Evolutionary conservation across 768 basidiomycete species (phyloP).

Genomic region (Podaxis carcinomalis): DNA sequence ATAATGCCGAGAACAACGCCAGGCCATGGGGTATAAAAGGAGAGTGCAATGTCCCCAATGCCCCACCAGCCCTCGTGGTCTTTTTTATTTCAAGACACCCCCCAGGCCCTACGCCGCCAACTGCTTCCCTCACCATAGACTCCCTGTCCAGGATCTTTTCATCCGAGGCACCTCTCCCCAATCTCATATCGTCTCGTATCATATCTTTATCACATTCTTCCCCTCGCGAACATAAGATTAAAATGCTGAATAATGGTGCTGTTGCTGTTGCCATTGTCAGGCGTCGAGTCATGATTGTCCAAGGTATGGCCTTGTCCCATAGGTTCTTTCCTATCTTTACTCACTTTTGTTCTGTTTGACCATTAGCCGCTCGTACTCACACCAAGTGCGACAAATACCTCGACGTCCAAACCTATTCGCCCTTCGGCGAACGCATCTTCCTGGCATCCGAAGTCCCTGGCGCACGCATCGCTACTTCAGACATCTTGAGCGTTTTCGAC

Average conservation of each 20-base stretch:
- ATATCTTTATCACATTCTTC: neutral
- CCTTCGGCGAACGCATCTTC: constrained; percentile 65
- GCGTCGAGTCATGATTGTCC: constrained; percentile 63
- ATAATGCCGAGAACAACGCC: neutral
- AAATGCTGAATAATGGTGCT: constrained; percentile 49
- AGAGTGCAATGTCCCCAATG: neutral
- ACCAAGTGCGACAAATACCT: constrained; percentile 50
- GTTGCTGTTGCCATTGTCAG: constrained; percentile 68
- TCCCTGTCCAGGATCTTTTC: neutral
- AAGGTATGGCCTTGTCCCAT: constrained; percentile 37
- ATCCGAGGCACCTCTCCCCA: neutral
- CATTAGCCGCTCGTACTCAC: constrained; percentile 54
- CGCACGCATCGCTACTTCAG: constrained; percentile 57
- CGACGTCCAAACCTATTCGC: constrained; percentile 62
- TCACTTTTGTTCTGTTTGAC: neutral
- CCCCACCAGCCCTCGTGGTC: neutral
- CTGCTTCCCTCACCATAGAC: neutral
- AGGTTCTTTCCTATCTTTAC: neutral
- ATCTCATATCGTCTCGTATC: neutral
- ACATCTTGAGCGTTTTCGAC: constrained; percentile 59
- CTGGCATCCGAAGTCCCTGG: constrained; percentile 54
- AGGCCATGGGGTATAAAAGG: neutral
- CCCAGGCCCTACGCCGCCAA: neutral
- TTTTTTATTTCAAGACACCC: neutral
- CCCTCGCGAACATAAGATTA: constrained; percentile 6